Percentiles rank a stretch among this genome's conserved stretches.
Conservation (phyloP, 2,329 filamentous ascomycete genomes). For the Neopestalotiopsis rosae region DNA sequence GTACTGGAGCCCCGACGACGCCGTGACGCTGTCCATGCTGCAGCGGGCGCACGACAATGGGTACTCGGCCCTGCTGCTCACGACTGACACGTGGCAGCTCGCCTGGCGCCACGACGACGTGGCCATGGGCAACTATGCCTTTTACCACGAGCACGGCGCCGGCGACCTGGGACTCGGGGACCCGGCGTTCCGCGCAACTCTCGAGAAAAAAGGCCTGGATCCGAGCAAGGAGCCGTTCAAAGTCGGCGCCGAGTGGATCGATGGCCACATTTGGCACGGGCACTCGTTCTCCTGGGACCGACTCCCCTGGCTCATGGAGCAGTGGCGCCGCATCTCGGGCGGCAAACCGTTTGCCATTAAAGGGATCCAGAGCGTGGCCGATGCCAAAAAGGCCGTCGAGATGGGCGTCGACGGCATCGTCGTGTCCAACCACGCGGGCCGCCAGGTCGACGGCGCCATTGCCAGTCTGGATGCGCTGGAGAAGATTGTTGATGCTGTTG, state of each 20-base stretch:
- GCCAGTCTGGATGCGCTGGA: constrained; percentile 65
- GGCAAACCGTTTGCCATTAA: constrained; percentile 66
- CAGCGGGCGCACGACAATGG: constrained; percentile 57
- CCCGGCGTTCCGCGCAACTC: constrained; percentile 60
- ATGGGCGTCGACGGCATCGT: constrained; percentile 50
- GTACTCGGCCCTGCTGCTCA: constrained; percentile 64
- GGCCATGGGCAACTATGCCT: constrained; percentile 63
- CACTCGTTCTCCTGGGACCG: constrained; percentile 68
- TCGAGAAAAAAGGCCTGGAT: constrained; percentile 59
- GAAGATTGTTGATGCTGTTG: constrained; percentile 54
- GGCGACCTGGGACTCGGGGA: constrained; percentile 62
- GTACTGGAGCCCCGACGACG: constrained; percentile 36
- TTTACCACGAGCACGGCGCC: constrained; percentile 64
- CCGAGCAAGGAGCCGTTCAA: constrained; percentile 54
- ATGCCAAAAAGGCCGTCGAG: constrained; percentile 62
- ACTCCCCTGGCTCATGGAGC: constrained; percentile 62
- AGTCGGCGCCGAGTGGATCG: constrained; percentile 67
- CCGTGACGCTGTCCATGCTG: constrained; percentile 51
- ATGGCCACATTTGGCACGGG: constrained; percentile 66
- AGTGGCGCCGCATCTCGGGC: constrained; percentile 63
- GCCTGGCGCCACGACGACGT: constrained; percentile 66
- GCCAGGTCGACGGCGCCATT: constrained; percentile 66
- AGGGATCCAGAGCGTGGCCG: constrained; percentile 64
- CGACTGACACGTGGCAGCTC: constrained; percentile 68
- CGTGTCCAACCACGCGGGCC: constrained; percentile 62